phyloP scores from a whole-genome alignment of 2,329 filamentous ascomycete species.

The Ascochyta rabiei region DNA sequence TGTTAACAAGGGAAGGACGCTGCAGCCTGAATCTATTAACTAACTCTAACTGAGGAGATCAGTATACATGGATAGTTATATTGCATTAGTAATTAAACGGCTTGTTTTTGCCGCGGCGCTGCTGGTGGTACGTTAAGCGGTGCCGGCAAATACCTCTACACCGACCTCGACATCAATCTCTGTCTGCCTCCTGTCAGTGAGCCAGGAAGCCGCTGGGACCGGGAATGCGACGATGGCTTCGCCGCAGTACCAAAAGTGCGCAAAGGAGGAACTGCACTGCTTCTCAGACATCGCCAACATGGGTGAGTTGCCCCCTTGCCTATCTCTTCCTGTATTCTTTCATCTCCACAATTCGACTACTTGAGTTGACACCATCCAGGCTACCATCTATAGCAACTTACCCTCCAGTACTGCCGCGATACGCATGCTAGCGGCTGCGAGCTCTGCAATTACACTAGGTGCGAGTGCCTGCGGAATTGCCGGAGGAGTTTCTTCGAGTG shows the following conservation, averaged over 20 bases:
- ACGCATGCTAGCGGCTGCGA: neutral
- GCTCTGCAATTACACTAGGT: neutral
- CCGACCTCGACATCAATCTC: too few species aligned
- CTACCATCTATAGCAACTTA: neutral
- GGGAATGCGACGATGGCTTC: too few species aligned
- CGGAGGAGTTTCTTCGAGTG: neutral
- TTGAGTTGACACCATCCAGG: neutral
- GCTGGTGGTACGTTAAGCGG: too few species aligned
- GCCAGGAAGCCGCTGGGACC: too few species aligned
- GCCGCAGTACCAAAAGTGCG: neutral
- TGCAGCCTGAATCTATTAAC: too few species aligned
- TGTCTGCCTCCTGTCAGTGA: too few species aligned
- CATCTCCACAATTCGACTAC: neutral
- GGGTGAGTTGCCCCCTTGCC: neutral
- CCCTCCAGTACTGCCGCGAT: constrained; percentile 3
- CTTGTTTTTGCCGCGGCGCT: too few species aligned
- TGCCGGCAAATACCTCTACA: too few species aligned
- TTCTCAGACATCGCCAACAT: neutral
- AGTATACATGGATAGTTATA: too few species aligned
- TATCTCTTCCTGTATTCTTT: neutral
- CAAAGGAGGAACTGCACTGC: neutral
- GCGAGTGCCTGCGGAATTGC: neutral
- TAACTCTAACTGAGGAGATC: too few species aligned
- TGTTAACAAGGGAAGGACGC: too few species aligned
- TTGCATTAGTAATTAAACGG: too few species aligned